These are phyloP conservation scores for Bruguiera hainesii DNA, from an alignment of 441 rosid genomes.

Conservation along the genomic window DNA sequence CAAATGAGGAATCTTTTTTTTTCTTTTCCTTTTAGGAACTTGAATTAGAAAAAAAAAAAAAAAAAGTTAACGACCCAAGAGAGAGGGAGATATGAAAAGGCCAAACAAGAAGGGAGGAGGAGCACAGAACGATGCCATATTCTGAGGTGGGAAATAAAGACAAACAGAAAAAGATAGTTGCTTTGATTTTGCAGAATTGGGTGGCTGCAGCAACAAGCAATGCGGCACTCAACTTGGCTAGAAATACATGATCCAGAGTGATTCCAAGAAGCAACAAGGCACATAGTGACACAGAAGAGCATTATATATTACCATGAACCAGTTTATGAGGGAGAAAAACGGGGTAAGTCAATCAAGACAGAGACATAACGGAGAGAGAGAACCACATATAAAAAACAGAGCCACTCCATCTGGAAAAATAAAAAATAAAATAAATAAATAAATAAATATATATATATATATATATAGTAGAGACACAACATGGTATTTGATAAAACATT, in stretches of 20 bases:
- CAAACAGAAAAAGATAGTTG: slow-evolving; percentile 41
- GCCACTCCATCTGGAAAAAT: slow-evolving; percentile 28
- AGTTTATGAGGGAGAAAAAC: background rate
- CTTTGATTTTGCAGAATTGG: slow-evolving; percentile 32
- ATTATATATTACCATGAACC: slow-evolving; percentile 6
- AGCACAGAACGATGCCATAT: slow-evolving; percentile 20
- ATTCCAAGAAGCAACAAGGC: slow-evolving; percentile 29
- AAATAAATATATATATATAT: no score
- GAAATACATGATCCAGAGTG: slow-evolving; percentile 14
- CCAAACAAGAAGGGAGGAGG: slow-evolving; percentile 31
- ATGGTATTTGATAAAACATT: slow-evolving; percentile 1
- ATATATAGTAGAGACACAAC: background rate
- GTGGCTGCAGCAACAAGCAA: slow-evolving; percentile 34
- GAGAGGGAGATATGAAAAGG: slow-evolving; percentile 25
- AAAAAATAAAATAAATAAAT: background rate
- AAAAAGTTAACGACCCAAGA: slow-evolving; percentile 18
- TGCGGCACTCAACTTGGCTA: slow-evolving; percentile 26
- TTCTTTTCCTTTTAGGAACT: slow-evolving; percentile 13
- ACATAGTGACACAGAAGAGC: slow-evolving; percentile 30
- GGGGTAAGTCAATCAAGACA: background rate
- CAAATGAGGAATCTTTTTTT: slow-evolving; percentile 29
- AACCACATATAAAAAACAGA: slow-evolving; percentile 13
- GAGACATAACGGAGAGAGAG: slow-evolving; percentile 7
- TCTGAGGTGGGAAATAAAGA: slow-evolving; percentile 42
- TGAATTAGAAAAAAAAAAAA: slow-evolving; percentile 1